phyloP scores from a whole-genome alignment of 164 flowering plant species.

The Umbellularia californica region DNA sequence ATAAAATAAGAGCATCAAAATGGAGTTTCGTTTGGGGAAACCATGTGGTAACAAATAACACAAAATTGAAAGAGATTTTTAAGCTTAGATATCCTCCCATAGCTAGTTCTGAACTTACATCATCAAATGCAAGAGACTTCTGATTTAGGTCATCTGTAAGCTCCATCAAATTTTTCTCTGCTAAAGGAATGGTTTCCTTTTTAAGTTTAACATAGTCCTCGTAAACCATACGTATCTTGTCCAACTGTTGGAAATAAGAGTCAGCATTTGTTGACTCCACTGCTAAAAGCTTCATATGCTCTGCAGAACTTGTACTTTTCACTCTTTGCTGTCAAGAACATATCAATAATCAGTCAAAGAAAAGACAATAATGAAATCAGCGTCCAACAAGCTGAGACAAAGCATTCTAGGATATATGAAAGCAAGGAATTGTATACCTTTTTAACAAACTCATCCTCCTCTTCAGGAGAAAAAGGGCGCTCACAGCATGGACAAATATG shows the following conservation, averaged over 20 bases:
- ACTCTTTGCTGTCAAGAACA: constrained; percentile 72
- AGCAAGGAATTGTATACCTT: constrained; percentile 45
- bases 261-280: constrained; percentile 70
- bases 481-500: constrained; percentile 97
- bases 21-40: neutral
- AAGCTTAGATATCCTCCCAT: neutral
- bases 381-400: neutral
- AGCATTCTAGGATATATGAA: neutral
- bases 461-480: constrained; percentile 83
- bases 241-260: constrained; percentile 76
- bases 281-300: constrained; percentile 70
- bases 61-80: neutral
- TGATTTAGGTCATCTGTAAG: constrained; percentile 66
- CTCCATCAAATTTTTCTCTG: constrained; percentile 52
- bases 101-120: constrained; percentile 44
- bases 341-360: neutral
- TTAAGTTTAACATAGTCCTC: constrained; percentile 77
- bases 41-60: neutral
- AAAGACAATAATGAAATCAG: neutral
- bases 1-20: neutral
- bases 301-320: constrained; percentile 71
- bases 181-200: constrained; percentile 68
- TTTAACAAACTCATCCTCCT: constrained; percentile 89
- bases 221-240: constrained; percentile 70
- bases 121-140: constrained; percentile 82